A percentile compares a stretch with the other conserved stretches of the same genome.
These are phyloP conservation scores for Schoenoplectus tabernaemontani DNA, from an alignment of 202 grass and related monocot species.

Conservation along the genomic window DNA sequence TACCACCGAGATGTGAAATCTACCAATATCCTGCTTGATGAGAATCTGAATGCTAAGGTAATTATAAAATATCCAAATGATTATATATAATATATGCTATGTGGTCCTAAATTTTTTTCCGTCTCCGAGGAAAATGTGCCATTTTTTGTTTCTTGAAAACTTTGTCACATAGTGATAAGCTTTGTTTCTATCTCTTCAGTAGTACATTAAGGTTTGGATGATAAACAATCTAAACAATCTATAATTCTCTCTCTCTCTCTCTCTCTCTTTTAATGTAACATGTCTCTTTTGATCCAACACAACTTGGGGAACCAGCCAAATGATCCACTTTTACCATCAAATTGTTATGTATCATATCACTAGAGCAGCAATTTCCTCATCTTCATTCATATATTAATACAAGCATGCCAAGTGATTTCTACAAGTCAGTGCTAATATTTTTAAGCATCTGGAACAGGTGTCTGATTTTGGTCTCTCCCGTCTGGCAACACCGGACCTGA, in stretches of 20 bases:
- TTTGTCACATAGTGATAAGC: not conserved
- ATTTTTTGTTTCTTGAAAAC: not conserved
- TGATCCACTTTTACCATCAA: not conserved
- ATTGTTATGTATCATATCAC: not conserved
- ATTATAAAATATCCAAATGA: not conserved
- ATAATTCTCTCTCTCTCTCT: no score
- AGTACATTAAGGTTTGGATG: not conserved
- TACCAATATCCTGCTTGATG: slow-evolving; percentile 10
- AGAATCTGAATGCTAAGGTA: not conserved
- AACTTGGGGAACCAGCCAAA: not conserved
- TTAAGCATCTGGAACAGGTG: not conserved
- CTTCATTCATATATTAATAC: not conserved
- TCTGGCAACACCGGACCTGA: not conserved
- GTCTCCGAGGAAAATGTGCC: not conserved
- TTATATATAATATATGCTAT: not conserved
- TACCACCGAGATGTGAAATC: slow-evolving; percentile 12
- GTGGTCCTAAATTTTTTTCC: not conserved
- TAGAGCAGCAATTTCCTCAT: not conserved
- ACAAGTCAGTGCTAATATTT: not conserved
- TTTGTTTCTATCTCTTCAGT: not conserved
- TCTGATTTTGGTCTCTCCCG: slow-evolving; percentile 22
- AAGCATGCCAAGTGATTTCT: not conserved
- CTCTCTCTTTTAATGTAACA: not conserved
- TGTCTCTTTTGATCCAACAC: not conserved
- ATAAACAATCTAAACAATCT: not conserved